Evolutionary conservation across 352 stramenopile genomes (phyloP).

Genomic region (Globisporangium carolinianum): DNA sequence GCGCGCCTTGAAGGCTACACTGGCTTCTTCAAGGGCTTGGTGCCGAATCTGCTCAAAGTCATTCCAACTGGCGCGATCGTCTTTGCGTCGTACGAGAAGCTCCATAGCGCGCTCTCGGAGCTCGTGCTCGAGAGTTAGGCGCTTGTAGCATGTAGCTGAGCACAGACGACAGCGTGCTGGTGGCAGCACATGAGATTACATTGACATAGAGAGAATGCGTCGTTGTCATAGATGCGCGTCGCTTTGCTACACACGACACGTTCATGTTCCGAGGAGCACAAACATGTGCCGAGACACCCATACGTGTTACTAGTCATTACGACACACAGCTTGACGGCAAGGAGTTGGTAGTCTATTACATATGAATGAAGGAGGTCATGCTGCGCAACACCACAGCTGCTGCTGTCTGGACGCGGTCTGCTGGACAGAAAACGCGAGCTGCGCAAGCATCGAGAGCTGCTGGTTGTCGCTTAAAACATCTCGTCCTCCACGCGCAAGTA

Average conservation of each 20-base stretch:
- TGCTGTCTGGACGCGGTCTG: too few species aligned
- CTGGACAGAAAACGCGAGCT: too few species aligned
- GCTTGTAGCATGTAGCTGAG: too few species aligned
- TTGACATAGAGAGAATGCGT: too few species aligned
- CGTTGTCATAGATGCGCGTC: too few species aligned
- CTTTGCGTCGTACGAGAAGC: slow-evolving; percentile 83
- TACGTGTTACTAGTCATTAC: too few species aligned
- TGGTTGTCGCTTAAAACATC: slow-evolving; percentile 82
- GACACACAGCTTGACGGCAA: too few species aligned
- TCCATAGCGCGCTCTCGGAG: slow-evolving; percentile 45
- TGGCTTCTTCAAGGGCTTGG: slow-evolving; percentile 94
- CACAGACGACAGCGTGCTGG: too few species aligned
- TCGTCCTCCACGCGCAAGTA: slow-evolving; percentile 98
- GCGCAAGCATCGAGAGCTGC: not conserved
- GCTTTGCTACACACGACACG: too few species aligned
- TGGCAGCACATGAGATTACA: too few species aligned
- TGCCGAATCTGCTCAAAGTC: slow-evolving; percentile 94
- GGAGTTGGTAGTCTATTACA: slow-evolving; percentile 28
- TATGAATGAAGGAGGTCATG: slow-evolving; percentile 21
- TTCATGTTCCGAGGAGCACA: too few species aligned
- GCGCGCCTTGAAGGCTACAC: slow-evolving; percentile 85
- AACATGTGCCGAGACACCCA: too few species aligned
- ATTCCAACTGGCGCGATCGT: slow-evolving; percentile 96
- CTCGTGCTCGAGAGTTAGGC: slow-evolving; percentile 27
- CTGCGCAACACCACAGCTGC: not conserved